Percentiles rank a stretch among this genome's conserved stretches.
phyloP scores from a whole-genome alignment of 169 alveolate genomes.

The Plasmodium inui region DNA sequence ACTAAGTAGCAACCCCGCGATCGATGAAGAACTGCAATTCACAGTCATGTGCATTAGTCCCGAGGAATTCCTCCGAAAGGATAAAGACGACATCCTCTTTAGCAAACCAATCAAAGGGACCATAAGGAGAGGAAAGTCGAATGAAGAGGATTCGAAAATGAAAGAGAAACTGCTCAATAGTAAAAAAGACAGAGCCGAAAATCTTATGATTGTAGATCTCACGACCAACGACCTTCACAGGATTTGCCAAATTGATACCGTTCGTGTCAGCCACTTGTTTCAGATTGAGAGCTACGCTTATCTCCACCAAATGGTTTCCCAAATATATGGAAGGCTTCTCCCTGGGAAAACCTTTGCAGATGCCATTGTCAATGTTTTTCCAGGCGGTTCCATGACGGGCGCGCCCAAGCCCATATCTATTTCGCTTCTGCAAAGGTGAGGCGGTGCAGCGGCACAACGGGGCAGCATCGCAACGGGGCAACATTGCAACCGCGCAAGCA shows the following conservation, averaged over 20 bases:
- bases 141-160: slow-evolving; percentile 69
- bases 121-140: slow-evolving; percentile 70
- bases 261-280: slow-evolving; percentile 68
- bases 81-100: slow-evolving; percentile 57
- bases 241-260: slow-evolving; percentile 75
- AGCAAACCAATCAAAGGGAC: slow-evolving; percentile 83
- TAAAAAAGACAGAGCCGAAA: slow-evolving; percentile 80
- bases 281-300: slow-evolving; percentile 73
- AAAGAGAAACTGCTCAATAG: slow-evolving; percentile 43
- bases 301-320: slow-evolving; percentile 80
- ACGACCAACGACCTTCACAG: slow-evolving; percentile 78
- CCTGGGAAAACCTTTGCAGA: slow-evolving; percentile 22
- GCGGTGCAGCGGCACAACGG: neutral
- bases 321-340: slow-evolving; percentile 71
- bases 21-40: neutral
- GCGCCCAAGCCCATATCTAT: slow-evolving; percentile 78
- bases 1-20: neutral
- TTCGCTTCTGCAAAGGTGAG: slow-evolving; percentile 56
- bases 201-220: slow-evolving; percentile 80
- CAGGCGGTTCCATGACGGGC: slow-evolving; percentile 84
- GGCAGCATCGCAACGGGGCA: neutral
- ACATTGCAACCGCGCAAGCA: neutral
- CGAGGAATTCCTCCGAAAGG: slow-evolving; percentile 76
- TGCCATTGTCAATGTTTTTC: slow-evolving; percentile 76
- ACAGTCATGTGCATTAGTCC: slow-evolving; percentile 75